Conservation (phyloP, 257 asterid species). For the Rehmannia glutinosa region DNA sequence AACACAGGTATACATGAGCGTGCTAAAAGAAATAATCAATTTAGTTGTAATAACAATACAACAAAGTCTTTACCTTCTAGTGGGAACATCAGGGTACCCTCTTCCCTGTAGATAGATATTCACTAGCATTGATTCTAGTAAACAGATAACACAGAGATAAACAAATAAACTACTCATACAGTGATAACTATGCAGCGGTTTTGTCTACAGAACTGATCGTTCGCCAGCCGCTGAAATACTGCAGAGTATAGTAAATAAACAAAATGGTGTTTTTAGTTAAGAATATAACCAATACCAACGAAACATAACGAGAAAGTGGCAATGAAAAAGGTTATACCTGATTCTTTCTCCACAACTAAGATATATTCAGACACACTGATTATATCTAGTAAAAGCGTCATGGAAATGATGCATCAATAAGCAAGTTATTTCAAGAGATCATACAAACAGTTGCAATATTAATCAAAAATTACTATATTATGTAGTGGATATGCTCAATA, state of each 20-base stretch:
- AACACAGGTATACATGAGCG: neutral
- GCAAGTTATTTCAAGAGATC: conserved; percentile 13
- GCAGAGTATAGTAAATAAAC: conserved; percentile 22
- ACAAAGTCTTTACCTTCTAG: conserved; percentile 59
- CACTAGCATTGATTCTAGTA: conserved; percentile 11
- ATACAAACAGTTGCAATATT: neutral
- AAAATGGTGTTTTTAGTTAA: conserved; percentile 1
- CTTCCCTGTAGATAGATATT: conserved; percentile 61
- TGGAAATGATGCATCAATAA: conserved; percentile 21
- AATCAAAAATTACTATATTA: neutral
- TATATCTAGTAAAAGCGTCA: conserved; percentile 42
- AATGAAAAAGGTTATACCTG: conserved; percentile 43
- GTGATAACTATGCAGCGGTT: conserved; percentile 81
- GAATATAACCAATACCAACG: neutral
- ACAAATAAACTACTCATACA: conserved; percentile 34
- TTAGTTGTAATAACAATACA: conserved; percentile 1
- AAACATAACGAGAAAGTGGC: neutral
- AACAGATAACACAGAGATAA: conserved; percentile 7
- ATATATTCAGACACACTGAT: conserved; percentile 77
- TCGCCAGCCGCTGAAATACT: conserved; percentile 92
- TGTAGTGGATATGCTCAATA: neutral
- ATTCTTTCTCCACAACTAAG: conserved; percentile 92
- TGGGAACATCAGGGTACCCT: conserved; percentile 95
- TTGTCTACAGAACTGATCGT: conserved; percentile 70
- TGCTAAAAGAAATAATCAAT: neutral